A percentile compares a stretch with the other conserved stretches of the same genome.
Evolutionary conservation across 176 grass and related monocot genomes (phyloP).

Genomic region (Triticum aestivum): DNA sequence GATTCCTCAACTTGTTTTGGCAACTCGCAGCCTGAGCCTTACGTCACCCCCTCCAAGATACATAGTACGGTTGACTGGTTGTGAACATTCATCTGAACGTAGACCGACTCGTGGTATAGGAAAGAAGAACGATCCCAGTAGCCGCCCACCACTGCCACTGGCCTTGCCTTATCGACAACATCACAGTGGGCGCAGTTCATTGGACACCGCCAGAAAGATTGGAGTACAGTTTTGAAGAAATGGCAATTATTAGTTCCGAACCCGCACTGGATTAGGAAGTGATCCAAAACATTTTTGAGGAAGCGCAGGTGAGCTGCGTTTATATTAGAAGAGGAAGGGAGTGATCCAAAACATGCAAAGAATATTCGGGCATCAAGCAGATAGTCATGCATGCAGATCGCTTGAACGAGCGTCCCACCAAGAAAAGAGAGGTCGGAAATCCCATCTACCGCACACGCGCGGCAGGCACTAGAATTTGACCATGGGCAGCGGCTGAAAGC

Average conservation of each 20-base stretch:
- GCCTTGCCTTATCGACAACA: too few species aligned
- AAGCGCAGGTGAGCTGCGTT: too few species aligned
- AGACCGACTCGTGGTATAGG: neutral
- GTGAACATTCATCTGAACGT: neutral
- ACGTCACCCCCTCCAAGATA: neutral
- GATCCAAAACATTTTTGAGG: neutral
- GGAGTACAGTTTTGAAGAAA: too few species aligned
- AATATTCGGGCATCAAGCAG: neutral
- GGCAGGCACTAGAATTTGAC: conserved; percentile 21
- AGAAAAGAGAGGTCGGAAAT: neutral
- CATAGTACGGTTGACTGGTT: neutral
- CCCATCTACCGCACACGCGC: neutral
- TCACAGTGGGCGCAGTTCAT: too few species aligned
- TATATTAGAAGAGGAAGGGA: too few species aligned
- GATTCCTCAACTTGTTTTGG: neutral
- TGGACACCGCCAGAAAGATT: too few species aligned
- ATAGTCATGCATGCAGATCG: neutral
- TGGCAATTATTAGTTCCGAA: too few species aligned
- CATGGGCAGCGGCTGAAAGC: neutral
- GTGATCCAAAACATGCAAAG: neutral
- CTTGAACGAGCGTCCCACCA: neutral
- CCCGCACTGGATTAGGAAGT: too few species aligned
- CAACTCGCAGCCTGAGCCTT: neutral
- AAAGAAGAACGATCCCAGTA: neutral
- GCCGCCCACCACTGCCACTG: too few species aligned